Percentiles rank a stretch among this genome's conserved stretches.
Conservation (phyloP, 1,284 basidiomycete genomes). For the Cryptococcus neoformans region DNA sequence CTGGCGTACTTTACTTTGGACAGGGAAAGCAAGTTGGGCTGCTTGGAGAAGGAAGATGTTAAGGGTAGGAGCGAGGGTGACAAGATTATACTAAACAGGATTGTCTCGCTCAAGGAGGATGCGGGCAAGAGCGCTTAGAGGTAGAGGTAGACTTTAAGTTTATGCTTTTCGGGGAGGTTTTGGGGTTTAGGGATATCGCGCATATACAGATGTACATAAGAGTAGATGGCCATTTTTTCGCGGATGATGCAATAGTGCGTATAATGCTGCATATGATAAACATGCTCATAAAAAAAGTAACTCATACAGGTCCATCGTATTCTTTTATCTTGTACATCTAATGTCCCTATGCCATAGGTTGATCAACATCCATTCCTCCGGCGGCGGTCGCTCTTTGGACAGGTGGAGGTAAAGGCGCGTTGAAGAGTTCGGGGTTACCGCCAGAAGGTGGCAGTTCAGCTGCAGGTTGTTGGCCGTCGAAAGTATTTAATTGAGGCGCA, state of each 20-base stretch:
- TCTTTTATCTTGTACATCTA: background rate
- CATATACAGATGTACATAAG: too few relatives aligned
- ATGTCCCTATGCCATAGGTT: conserved; percentile 4
- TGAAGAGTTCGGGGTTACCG: conserved; percentile 18
- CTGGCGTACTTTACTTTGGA: conserved; percentile 96
- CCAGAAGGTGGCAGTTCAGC: conserved; percentile 16
- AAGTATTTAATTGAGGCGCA: background rate
- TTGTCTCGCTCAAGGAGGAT: conserved; percentile 95
- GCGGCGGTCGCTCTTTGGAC: conserved; percentile 29
- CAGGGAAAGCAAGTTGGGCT: conserved; percentile 68
- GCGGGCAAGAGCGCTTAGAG: conserved; percentile 63
- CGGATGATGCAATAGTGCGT: background rate
- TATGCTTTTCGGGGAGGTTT: too few relatives aligned
- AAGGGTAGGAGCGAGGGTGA: conserved; percentile 62
- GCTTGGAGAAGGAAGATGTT: conserved; percentile 57
- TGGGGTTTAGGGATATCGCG: too few relatives aligned
- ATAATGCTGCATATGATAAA: background rate
- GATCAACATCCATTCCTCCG: conserved; percentile 32
- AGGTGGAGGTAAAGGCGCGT: conserved; percentile 40
- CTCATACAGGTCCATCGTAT: background rate
- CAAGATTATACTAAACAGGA: conserved; percentile 82
- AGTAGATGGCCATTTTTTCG: too few relatives aligned
- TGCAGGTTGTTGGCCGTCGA: conserved; percentile 1
- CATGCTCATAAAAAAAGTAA: background rate
- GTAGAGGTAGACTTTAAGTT: background rate